These are phyloP conservation scores for Mycosphaerella sp. DNA, from an alignment of 2,329 filamentous ascomycete species.

Conservation along the genomic window DNA sequence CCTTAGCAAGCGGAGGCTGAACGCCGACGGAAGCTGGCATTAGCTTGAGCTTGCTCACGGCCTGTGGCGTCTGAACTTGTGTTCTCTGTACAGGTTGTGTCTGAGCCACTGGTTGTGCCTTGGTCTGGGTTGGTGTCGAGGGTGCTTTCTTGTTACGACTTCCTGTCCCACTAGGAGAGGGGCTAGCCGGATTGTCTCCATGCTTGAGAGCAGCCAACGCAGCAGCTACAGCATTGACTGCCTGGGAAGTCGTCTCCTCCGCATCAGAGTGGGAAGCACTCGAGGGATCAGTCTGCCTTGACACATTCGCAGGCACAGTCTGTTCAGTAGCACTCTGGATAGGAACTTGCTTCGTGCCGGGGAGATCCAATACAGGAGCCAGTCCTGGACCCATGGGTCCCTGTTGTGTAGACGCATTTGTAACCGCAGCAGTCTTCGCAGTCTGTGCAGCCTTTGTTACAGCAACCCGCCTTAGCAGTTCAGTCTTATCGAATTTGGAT, in stretches of 20 bases:
- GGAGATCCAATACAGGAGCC: too few species aligned
- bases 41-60: constrained; percentile 13
- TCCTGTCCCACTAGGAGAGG: constrained; percentile 8
- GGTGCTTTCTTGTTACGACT: constrained; percentile 10
- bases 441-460: constrained; percentile 1
- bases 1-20: not conserved
- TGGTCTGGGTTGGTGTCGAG: constrained; percentile 4
- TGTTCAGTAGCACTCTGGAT: not conserved
- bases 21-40: constrained; percentile 20
- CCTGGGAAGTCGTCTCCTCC: constrained; percentile 4
- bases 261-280: not conserved
- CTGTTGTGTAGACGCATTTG: too few species aligned
- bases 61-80: constrained; percentile 13
- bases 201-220: constrained; percentile 15
- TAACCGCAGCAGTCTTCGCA: not conserved
- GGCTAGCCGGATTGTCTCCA: constrained; percentile 5
- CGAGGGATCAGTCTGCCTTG: not conserved
- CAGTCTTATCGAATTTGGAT: not conserved
- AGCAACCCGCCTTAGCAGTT: not conserved
- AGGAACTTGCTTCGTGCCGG: not conserved
- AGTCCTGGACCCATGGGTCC: too few species aligned
- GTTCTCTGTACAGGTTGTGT: constrained; percentile 9
- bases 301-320: not conserved
- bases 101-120: constrained; percentile 1
- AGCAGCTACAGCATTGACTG: constrained; percentile 17